Conservation (phyloP, 2,329 filamentous ascomycete species). For the Paraphoma sp. region DNA sequence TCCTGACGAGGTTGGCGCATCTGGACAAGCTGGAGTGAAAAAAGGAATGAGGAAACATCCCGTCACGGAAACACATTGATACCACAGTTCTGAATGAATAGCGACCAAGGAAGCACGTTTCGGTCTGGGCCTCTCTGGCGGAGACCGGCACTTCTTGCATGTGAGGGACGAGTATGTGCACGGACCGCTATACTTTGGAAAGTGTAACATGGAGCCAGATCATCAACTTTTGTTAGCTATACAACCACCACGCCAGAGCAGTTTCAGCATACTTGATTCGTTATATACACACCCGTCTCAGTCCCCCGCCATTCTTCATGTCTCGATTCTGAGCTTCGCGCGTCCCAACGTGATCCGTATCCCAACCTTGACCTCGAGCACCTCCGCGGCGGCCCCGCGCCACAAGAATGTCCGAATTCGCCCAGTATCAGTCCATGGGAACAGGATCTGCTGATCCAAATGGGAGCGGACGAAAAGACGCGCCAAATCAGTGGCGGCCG, state of each 20-base stretch:
- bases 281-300: slow-evolving; percentile 31
- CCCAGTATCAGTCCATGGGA: slow-evolving; percentile 46
- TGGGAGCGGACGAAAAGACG: slow-evolving; percentile 34
- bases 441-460: slow-evolving; percentile 38
- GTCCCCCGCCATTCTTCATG: slow-evolving; percentile 13
- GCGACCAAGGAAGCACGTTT: background rate
- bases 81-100: slow-evolving; percentile 4
- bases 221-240: slow-evolving; percentile 30
- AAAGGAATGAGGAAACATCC: background rate
- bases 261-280: slow-evolving; percentile 12
- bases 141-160: slow-evolving; percentile 13
- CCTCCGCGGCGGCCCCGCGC: slow-evolving; percentile 27
- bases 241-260: slow-evolving; percentile 13
- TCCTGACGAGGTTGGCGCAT: slow-evolving; percentile 91
- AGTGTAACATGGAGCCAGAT: slow-evolving; percentile 36
- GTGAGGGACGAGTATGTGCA: slow-evolving; percentile 19
- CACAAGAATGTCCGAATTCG: slow-evolving; percentile 46
- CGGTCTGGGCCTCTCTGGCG: background rate
- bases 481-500: slow-evolving; percentile 46
- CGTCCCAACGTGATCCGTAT: background rate
- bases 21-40: slow-evolving; percentile 88
- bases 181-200: slow-evolving; percentile 24
- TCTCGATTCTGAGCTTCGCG: slow-evolving; percentile 21
- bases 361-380: slow-evolving; percentile 13
- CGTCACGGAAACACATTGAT: background rate